Base-by-base conservation (phyloP, 1,284 basidiomycete species). In the Leccinum proliferum region DNA sequence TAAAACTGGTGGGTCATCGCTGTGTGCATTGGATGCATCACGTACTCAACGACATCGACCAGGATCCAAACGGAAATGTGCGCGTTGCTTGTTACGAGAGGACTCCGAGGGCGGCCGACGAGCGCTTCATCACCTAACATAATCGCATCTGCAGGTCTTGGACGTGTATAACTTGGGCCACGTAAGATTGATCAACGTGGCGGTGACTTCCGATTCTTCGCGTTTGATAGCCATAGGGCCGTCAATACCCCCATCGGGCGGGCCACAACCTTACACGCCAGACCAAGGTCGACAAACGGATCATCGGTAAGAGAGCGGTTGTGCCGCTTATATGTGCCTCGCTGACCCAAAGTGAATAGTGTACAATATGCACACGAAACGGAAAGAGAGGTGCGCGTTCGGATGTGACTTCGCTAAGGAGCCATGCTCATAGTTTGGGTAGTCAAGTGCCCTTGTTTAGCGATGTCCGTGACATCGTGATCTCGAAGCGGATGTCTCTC, bases 391-490 rank as follows among this genome's bases (percentile, higher is more conserved):
- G 90, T 91, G 21, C 7, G 64, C 35, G 81, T 55, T 18, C 25
- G 14, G 8, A 32, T 32, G 12, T 5, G 0, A 8, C 18, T 10
- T 25, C 12, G 48, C n/a, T 37, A 14, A 25, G 37, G 2, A 25
- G 14, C 5, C 12, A 18, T 46, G 11, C 21, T 55, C 21, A 66
- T 15, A 5, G 8, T 11, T 29, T 34, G 21, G 50, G 21, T 41
- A 91, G 90, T 67, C 86, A 88, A 74, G 88, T 88, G 0, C 90
- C 90, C 2, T 82, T 92, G 14, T 75, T 90, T 15, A 87, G 91
- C 64, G 88, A 92, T 62, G 87, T 92, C 48, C 84, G 87, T 53
- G 87, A 91, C 67, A 85, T 92, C 58, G 87, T 86, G 0, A 72
- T 91, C 39, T 82, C 86, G 43, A 78, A 81, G 55, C 80, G 79